Base-by-base conservation (phyloP, 441 rosid species). In the Mallotus repandus region DNA sequence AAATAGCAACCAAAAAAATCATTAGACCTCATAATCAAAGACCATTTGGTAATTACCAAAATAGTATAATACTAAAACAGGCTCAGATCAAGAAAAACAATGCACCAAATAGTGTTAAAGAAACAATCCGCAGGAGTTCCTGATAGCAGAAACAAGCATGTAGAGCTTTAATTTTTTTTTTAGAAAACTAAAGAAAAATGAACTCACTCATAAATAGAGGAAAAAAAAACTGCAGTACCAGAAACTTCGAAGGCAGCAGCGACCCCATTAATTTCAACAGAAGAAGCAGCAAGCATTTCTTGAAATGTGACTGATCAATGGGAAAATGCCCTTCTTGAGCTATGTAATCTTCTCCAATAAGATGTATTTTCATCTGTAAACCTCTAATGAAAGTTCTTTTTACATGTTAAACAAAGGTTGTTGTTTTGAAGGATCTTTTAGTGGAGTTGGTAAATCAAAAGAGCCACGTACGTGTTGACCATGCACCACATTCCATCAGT, bases 111-210 rank as follows among this genome's bases (percentile, higher is more conserved):
- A 93, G 84, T 16, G 94, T 93, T 74, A 93, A 78, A 2, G 98
- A 90, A 63, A 72, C 97, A 93, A 81, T 93, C 97, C 74, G 81
- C 96, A 41, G 97, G 88, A 76, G 96, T 93, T 66, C 98, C 97
- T 93, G 88, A 70, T 66, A 29, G 18, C 43, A 63, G 56, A 16
- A 22, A 38, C 52, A 48, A 16, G 32, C 61, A 70, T 19, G 48
- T 7, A 7, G 6, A 8, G 41, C 1, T 52, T 38, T 4, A 7
- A 60, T 35, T 61, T 61, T 13, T 41, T 15, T 9, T 25, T 25
- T 25, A 25, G 25, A 38, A 60, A 57, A 12, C 29, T 54, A 59
- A 64, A 61, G 1, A n/a, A 45, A 41, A 62, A 21, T 16, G 41
- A 60, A 41, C 50, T 65, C 35, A 3, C 70, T 61, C 2, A 45